Evolutionary conservation across 2,329 filamentous ascomycete genomes (phyloP), one percentile per base, ranked within the genome.

Genomic region (Salinomyces thailandicus): DNA sequence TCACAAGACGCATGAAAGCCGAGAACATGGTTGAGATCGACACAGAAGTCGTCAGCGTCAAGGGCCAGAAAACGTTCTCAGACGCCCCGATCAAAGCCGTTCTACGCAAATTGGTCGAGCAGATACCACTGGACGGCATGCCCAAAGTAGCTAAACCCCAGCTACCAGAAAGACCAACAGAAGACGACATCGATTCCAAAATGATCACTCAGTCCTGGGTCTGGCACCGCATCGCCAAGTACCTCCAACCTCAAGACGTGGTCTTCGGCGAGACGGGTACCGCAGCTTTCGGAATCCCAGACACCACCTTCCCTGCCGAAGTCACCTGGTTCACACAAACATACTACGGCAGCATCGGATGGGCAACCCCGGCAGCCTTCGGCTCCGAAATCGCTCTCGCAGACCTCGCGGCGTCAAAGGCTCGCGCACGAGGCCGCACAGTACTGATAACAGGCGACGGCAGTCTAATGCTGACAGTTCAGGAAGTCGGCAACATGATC

Each of bases 391-490:
- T 64, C 0, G 78, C 77, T 0, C 63, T 69, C 3, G 54, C 57
- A 14, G 72, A 77, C 38, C 50, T 67, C 2, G 49, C 62, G 18
- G 50, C 51, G 11, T 54, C 9, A 41, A 49, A 32, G 27, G 39
- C 29, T 19, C 28, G 35, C 17, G 16, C 39, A n/a, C 30, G 42
- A 20, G 77, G 77, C 3, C 77, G 73, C 43, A 68, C 81, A 40
- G 72, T 79, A 44, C 71, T 81, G 60, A 66, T 75, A 41, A 74
- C 75, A 24, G 75, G 75, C n/a, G 75, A 79, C 36, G 75, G 75
- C 5, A 73, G 69, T 42, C 65, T 79, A 37, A 73, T 78, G 52
- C 71, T 79, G 61, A 81, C 77, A 0, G 75, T 69, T 0, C 78
- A 82, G 51, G 77, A 80, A 44, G 60, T 83, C 3, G 70, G 71